These are phyloP conservation scores for Pascua guehoae DNA, from an alignment of 1,284 basidiomycete genomes.

Conservation along the genomic window DNA sequence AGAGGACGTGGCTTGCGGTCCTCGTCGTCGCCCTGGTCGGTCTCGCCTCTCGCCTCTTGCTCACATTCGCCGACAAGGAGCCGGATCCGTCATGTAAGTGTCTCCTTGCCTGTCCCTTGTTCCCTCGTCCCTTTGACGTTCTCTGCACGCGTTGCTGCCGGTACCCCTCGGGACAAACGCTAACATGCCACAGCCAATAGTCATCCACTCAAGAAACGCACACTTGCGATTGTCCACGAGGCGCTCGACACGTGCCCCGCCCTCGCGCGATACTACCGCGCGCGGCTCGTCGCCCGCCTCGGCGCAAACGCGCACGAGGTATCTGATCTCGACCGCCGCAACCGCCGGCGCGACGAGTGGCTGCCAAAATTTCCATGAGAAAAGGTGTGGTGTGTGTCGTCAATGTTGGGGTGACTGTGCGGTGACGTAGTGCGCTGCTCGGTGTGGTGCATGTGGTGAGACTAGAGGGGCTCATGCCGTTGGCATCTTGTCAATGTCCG, in stretches of 20 bases:
- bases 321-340: slow-evolving; percentile 30
- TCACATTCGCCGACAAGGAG: neutral
- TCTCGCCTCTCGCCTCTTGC: no score
- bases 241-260: slow-evolving; percentile 39
- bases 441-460: no score
- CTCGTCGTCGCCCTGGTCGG: neutral
- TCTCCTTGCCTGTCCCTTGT: neutral
- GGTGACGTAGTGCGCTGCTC: no score
- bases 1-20: slow-evolving; percentile 8
- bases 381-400: neutral
- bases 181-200: slow-evolving; percentile 30
- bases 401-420: no score
- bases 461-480: no score
- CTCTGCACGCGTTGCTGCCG: neutral
- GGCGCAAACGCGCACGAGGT: slow-evolving; percentile 35
- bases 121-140: neutral
- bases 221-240: slow-evolving; percentile 39
- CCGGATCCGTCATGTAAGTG: slow-evolving; percentile 13
- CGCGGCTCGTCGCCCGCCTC: slow-evolving; percentile 29
- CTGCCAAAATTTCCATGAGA: slow-evolving; percentile 25
- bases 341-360: slow-evolving; percentile 35
- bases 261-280: slow-evolving; percentile 36
- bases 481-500: no score
- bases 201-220: slow-evolving; percentile 39
- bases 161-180: neutral